Evolutionary conservation across 192 early-diverging fungal genomes (phyloP).

Genomic region (Backusella morwellensis): DNA sequence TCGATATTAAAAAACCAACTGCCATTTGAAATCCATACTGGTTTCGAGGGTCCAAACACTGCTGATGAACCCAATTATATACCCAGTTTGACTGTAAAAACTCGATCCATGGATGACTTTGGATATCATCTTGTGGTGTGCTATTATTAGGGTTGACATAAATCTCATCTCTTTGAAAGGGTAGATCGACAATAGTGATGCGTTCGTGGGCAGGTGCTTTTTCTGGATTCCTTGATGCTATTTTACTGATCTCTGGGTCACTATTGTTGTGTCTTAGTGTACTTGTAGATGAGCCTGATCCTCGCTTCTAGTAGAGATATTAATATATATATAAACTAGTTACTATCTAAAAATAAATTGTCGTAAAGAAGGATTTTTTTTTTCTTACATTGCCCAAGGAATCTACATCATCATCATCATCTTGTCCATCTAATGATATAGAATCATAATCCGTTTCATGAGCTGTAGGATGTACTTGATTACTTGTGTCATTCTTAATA

Average conservation of each 20-base stretch:
- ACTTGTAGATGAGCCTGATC: neutral
- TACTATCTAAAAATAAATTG: neutral
- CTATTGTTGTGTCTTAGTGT: neutral
- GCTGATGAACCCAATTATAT: neutral
- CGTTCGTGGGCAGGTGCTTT: slow-evolving; percentile 9
- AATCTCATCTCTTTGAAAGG: neutral
- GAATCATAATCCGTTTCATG: neutral
- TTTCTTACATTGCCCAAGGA: neutral
- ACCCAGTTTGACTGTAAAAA: neutral
- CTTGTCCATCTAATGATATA: neutral
- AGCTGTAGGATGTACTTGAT: neutral
- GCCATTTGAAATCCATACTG: slow-evolving; percentile 13
- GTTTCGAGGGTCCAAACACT: slow-evolving; percentile 5
- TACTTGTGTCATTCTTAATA: neutral
- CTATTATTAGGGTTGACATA: neutral
- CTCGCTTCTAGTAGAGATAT: neutral
- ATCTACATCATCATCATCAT: neutral
- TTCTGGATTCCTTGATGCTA: neutral
- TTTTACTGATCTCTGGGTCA: neutral
- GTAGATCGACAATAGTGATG: slow-evolving; percentile 8
- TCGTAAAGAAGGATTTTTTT: neutral
- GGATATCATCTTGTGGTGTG: neutral
- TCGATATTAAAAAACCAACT: neutral
- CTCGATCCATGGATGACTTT: neutral
- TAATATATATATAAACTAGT: neutral